phyloP scores from a whole-genome alignment of 2,329 filamentous ascomycete species.

The Fusarium avenaceum region DNA sequence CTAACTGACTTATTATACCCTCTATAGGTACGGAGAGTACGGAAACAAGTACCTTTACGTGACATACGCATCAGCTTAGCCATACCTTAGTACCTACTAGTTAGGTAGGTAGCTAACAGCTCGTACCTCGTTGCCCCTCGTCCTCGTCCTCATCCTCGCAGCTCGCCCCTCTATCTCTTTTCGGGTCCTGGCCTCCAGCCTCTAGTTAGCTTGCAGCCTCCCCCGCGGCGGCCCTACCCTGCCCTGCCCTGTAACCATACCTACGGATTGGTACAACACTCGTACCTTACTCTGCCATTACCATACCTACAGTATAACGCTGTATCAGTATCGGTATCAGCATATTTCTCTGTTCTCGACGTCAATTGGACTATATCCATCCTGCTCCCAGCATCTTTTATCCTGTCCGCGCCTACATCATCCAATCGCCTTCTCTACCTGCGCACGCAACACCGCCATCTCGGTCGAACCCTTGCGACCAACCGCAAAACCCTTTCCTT shows the following conservation, averaged over 20 bases:
- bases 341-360: slow-evolving; percentile 10
- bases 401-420: slow-evolving; percentile 18
- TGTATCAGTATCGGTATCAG: slow-evolving; percentile 1
- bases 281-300: slow-evolving; percentile 12
- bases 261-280: slow-evolving; percentile 14
- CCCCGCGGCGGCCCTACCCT: slow-evolving; percentile 26
- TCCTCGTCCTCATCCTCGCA: neutral
- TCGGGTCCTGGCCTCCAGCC: neutral
- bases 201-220: neutral
- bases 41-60: neutral
- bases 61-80: neutral
- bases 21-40: neutral
- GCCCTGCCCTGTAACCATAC: slow-evolving; percentile 27
- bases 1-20: slow-evolving; percentile 4
- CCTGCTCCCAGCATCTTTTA: slow-evolving; percentile 1
- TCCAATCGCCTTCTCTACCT: slow-evolving; percentile 23
- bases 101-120: neutral
- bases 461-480: slow-evolving; percentile 33
- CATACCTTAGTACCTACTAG: no score
- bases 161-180: slow-evolving; percentile 22
- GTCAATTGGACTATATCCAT: slow-evolving; percentile 31
- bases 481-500: slow-evolving; percentile 25
- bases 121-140: slow-evolving; percentile 2
- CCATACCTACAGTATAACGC: slow-evolving; percentile 14
- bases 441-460: slow-evolving; percentile 34